Conservation (phyloP, 352 stramenopile genomes). For the Globisporangium cylindrosporum region DNA sequence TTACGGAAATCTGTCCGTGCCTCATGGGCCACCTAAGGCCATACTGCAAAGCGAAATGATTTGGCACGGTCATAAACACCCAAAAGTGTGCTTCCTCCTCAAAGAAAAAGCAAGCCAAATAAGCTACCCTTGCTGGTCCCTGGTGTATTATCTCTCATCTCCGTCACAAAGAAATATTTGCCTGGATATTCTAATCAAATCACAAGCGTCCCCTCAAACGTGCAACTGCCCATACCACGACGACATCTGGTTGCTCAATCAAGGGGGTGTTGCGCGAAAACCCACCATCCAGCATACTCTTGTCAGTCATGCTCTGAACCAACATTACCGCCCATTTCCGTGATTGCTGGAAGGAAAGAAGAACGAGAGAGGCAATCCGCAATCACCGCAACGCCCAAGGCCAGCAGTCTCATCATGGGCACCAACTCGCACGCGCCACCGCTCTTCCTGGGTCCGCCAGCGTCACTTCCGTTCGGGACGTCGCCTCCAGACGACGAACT, state of each 20-base stretch:
- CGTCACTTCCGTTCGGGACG: conserved; percentile 15
- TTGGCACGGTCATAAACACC: not conserved
- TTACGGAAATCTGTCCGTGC: not conserved
- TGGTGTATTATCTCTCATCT: not conserved
- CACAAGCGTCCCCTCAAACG: not conserved
- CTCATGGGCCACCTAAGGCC: not conserved
- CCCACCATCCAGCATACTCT: not conserved
- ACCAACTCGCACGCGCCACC: not conserved
- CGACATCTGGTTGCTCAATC: not conserved
- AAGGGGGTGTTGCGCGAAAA: not conserved
- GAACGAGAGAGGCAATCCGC: not conserved
- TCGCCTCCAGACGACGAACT: conserved; percentile 5
- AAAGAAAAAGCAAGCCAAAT: not conserved
- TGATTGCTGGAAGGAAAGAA: not conserved
- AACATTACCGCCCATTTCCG: conserved; percentile 4
- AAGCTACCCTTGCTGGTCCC: not conserved
- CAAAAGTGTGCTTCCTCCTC: no score
- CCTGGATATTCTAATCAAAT: not conserved
- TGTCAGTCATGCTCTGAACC: not conserved
- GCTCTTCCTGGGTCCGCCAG: conserved; percentile 2
- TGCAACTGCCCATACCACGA: not conserved
- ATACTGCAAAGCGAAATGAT: not conserved
- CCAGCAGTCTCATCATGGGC: not conserved
- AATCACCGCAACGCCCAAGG: not conserved
- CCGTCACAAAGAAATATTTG: not conserved